Evolutionary conservation across 768 basidiomycete species (phyloP), one percentile per base, ranked within the genome.

Genomic region (Tulasnella sp.): DNA sequence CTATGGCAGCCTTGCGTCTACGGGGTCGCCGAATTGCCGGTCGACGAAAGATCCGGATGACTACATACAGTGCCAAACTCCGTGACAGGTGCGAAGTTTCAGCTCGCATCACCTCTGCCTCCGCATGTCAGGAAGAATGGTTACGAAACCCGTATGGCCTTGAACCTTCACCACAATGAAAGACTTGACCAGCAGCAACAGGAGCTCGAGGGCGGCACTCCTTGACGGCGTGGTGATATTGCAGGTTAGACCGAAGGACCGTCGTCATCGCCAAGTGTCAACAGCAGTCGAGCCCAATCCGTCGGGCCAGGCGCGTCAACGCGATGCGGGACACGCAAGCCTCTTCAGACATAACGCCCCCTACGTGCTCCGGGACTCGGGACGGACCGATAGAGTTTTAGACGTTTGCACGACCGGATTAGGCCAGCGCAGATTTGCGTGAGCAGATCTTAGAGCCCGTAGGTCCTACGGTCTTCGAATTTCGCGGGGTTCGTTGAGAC

Each of bases 321-420:
- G 22, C 52, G 26, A 32, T 22, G 32, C 12, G 32, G 19, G 52
- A 59, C 52, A 29, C 52, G 52, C 52, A 59, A 59, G 52, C 52
- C 26, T 32, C 32, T 59, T 29, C 22, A 22, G 22, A 59, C 26
- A 29, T n/a, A 29, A 59, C 22, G 32, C 26, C 32, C 32, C 52
- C 22, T 9, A 29, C 52, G 22, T 59, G 52, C 52, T 59, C 52
- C 64, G 64, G 64, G 64, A 65, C 17, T 65, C 64, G 64, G 64
- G 34, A 65, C 64, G 64, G 64, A 65, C 35, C 34, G 64, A 65
- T 65, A 65, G 39, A 40, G 64, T 65, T 65, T 65, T 65, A 65
- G 64, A 65, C 64, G 64, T 65, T 65, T 4, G 64, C 34, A 40
- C 5, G n/a, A 65, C 64, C 22, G n/a, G 34, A 22, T 65, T 34